Base-by-base conservation (phyloP, 2,329 filamentous ascomycete genomes). In the Gaeumannomyces sp. region DNA sequence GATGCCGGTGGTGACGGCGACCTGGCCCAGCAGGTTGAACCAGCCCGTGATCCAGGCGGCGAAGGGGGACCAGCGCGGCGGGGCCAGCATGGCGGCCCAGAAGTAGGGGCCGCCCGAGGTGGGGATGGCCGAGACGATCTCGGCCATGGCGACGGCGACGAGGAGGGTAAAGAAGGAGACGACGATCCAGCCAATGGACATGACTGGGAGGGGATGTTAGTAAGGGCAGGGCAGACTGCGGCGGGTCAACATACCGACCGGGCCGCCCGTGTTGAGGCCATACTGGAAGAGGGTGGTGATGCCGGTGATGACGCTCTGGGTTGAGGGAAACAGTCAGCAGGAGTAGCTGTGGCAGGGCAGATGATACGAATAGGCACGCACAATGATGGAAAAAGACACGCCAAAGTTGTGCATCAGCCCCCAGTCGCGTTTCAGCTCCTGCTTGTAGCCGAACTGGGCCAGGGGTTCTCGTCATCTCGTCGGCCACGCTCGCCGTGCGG, bases 381-480 rank as follows among this genome's bases (percentile, higher is more conserved):
- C 81, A 71, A 87, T 86, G 69, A 87, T 86, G 7, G 83, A 85
- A 71, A 86, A 87, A 0, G 83, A 86, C 8, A 86, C 82, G 33
- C 84, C 84, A 74, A 87, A 87, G 70, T 86, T 87, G 69, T 87
- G 84, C 63, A 81, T 74, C 66, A 86, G 69, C 5, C 81, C 80
- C 84, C 84, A 87, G 71, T 85, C 82, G 61, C 84, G 77, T 50
- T 80, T 78, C 67, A 87, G 72, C 69, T 86, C 84, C 67, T 87
- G 84, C 71, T 84, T 82, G 72, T 87, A 88, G 1, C 85, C 85
- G 69, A 87, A 79, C 67, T 83, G 78, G 4, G 81, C 83, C 63
- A 86, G 73, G 22, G 79, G 64, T 78, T 75, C 70, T 84, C 83
- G 71, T 85, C n/a, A 73, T 72, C 58, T 71, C 72, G 27, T 69